Evolutionary conservation across 2,329 filamentous ascomycete species (phyloP).

Genomic region (Alternaria rosae): DNA sequence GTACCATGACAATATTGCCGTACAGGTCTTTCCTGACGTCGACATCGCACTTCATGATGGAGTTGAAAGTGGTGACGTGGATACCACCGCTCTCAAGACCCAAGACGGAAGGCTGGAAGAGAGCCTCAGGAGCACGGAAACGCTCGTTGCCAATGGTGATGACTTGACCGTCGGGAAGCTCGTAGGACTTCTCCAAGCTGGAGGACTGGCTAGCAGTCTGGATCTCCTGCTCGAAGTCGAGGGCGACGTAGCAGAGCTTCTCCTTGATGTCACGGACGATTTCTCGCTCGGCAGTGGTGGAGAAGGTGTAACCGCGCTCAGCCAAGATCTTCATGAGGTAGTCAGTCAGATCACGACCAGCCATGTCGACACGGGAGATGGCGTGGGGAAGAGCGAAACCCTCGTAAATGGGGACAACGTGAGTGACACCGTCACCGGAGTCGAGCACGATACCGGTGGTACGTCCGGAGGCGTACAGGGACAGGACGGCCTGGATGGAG

Average conservation of each 20-base stretch:
- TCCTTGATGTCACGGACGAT: slow-evolving; percentile 99
- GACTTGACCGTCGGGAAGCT: slow-evolving; percentile 99
- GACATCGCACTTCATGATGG: slow-evolving; percentile 99
- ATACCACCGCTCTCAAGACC: slow-evolving; percentile 99
- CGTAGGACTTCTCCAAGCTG: slow-evolving; percentile 99
- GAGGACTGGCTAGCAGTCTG: slow-evolving; percentile 99
- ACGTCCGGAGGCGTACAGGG: slow-evolving; percentile 99
- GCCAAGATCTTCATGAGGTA: slow-evolving; percentile 99
- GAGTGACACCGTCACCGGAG: slow-evolving; percentile 99
- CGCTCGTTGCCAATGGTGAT: slow-evolving; percentile 99
- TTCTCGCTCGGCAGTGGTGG: slow-evolving; percentile 99
- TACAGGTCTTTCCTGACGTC: slow-evolving; percentile 99
- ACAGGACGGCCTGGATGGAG: slow-evolving; percentile 99
- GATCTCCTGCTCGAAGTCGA: slow-evolving; percentile 99
- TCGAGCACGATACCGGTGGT: slow-evolving; percentile 99
- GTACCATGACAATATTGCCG: slow-evolving; percentile 99
- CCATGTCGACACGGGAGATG: slow-evolving; percentile 99
- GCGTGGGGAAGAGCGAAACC: slow-evolving; percentile 99
- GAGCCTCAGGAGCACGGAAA: slow-evolving; percentile 99
- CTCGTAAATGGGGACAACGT: slow-evolving; percentile 99
- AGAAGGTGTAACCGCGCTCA: slow-evolving; percentile 99
- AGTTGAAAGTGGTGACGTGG: slow-evolving; percentile 99
- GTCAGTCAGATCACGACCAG: slow-evolving; percentile 99
- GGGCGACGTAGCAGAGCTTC: slow-evolving; percentile 99
- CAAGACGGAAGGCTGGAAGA: slow-evolving; percentile 98